A percentile compares a stretch with the other conserved stretches of the same genome.
These are phyloP conservation scores for Trametes meyenii DNA, from an alignment of 768 basidiomycete species.

Conservation along the genomic window DNA sequence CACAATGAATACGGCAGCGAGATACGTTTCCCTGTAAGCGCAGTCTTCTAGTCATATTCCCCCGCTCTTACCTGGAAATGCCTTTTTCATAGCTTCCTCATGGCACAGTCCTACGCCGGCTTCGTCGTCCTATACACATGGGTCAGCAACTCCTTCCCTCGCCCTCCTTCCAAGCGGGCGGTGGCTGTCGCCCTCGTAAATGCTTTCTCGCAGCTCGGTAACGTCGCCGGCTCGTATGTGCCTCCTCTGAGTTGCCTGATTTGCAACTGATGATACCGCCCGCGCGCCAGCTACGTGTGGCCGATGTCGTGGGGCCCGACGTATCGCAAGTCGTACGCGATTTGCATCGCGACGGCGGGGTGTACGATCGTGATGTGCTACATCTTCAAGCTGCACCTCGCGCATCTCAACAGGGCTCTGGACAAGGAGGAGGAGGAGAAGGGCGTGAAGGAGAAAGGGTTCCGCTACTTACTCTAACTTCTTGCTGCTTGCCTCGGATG, in stretches of 20 bases:
- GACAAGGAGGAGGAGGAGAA: conserved; percentile 43
- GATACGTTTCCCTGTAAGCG: conserved; percentile 66
- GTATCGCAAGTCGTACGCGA: conserved; percentile 67
- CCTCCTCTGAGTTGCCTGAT: neutral
- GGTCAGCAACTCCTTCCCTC: conserved; percentile 64
- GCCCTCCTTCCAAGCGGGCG: conserved; percentile 85
- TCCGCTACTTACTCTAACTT: conserved; percentile 51
- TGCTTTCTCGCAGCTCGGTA: conserved; percentile 80
- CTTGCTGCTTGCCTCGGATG: neutral
- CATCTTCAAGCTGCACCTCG: conserved; percentile 34
- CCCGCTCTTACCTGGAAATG: neutral
- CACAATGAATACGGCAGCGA: conserved; percentile 61
- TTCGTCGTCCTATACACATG: conserved; percentile 66
- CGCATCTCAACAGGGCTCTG: conserved; percentile 30
- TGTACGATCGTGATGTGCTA: conserved; percentile 39
- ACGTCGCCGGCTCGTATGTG: conserved; percentile 68
- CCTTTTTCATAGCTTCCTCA: conserved; percentile 57
- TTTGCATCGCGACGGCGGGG: conserved; percentile 35
- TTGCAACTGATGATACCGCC: conserved; percentile 31
- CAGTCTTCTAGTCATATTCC: neutral
- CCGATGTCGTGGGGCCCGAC: conserved; percentile 69
- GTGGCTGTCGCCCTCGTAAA: conserved; percentile 86
- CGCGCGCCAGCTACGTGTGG: conserved; percentile 61
- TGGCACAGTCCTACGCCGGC: conserved; percentile 74
- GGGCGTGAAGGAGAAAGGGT: conserved; percentile 47